phyloP scores from a whole-genome alignment of 371 early-diverging fungal species.

The Saksenaea vasiformis region DNA sequence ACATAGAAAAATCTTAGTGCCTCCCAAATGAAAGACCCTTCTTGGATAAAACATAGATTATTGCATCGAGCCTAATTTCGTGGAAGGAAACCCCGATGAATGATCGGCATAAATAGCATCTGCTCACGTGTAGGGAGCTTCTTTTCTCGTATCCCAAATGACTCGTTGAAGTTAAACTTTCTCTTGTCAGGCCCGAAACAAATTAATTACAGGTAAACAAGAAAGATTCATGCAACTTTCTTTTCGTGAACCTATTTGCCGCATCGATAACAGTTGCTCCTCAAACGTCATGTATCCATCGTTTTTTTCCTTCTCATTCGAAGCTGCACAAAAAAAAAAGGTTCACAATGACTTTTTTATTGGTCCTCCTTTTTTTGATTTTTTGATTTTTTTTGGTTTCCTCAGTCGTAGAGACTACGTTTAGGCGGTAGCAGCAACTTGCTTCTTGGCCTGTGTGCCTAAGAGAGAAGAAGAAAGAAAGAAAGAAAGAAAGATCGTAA shows the following conservation, averaged over 20 bases:
- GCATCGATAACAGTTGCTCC: no score
- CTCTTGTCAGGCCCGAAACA: no score
- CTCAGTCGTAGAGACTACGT: not conserved
- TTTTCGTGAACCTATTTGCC: no score
- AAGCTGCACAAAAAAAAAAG: not conserved
- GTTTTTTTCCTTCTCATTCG: not conserved
- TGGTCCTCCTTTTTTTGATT: not conserved
- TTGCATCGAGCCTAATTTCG: not conserved
- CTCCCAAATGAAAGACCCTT: not conserved
- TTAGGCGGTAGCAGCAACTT: constrained; percentile 10
- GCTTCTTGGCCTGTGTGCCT: constrained; percentile 17
- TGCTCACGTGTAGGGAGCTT: not conserved
- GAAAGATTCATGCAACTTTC: no score
- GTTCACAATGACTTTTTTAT: not conserved
- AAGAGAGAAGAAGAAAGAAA: no score
- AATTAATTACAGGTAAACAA: no score
- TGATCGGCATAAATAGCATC: constrained; percentile 2
- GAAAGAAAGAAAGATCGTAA: not conserved
- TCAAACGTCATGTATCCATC: no score
- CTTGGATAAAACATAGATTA: not conserved
- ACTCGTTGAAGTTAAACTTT: no score
- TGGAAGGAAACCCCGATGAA: not conserved
- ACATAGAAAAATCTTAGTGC: not conserved
- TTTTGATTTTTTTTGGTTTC: not conserved
- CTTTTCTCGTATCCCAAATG: no score